Conservation (phyloP, 257 asterid genomes). For the Solanum pinnatisectum region DNA sequence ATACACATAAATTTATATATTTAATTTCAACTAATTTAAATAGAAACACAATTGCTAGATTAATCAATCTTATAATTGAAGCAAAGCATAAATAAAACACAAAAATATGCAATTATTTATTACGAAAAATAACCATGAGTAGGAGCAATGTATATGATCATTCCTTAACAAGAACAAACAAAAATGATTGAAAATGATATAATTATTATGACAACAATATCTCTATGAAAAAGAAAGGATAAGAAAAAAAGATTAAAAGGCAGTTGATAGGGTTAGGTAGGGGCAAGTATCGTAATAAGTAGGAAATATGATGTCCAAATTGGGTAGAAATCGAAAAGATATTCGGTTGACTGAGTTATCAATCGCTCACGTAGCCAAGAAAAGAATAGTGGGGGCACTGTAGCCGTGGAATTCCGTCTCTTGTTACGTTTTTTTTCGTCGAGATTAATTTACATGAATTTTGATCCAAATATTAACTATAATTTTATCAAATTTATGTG, state of each 20-base stretch:
- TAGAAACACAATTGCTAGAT: not conserved
- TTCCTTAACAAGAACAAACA: not conserved
- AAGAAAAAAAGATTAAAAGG: not conserved
- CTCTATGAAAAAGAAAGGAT: not conserved
- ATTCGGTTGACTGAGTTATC: not conserved
- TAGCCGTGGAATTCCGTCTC: not conserved
- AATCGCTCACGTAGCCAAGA: not conserved
- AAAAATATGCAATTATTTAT: not conserved
- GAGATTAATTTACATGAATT: too few species aligned
- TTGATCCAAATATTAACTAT: too few species aligned
- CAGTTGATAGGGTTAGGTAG: not conserved
- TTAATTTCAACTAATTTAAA: not conserved
- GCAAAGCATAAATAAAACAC: not conserved
- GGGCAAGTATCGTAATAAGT: not conserved
- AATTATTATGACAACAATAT: not conserved
- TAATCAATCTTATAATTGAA: not conserved
- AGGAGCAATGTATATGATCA: not conserved
- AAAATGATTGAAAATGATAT: not conserved
- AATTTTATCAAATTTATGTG: too few species aligned
- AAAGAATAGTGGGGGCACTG: not conserved
- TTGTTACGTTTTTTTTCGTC: accelerated
- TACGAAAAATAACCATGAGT: not conserved
- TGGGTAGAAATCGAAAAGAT: not conserved
- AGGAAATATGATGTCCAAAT: not conserved
- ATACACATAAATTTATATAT: not conserved